Conservation (phyloP, 31 red algal species). For the Asparagopsis taxiformis region DNA sequence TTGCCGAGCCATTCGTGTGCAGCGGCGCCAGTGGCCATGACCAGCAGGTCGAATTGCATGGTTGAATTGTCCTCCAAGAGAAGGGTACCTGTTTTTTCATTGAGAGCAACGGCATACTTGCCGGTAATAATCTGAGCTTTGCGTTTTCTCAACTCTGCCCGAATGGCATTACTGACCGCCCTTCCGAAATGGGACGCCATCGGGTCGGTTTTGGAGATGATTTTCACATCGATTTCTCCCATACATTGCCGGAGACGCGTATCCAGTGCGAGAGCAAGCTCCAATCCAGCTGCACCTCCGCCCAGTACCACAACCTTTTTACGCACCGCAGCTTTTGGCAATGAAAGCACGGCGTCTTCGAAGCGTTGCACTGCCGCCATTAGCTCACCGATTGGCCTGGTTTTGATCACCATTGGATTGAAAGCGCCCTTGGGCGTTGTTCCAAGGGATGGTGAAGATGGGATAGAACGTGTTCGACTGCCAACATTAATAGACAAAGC, state of each 20-base stretch:
- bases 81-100: neutral
- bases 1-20: slow-evolving; percentile 34
- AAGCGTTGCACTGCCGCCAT: slow-evolving; percentile 12
- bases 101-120: neutral
- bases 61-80: slow-evolving; percentile 9
- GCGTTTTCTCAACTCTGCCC: slow-evolving; percentile 33
- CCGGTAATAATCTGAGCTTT: slow-evolving; percentile 11
- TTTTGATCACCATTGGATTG: slow-evolving; percentile 26
- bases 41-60: slow-evolving; percentile 55
- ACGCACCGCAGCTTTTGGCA: neutral
- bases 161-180: slow-evolving; percentile 16
- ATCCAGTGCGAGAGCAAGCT: slow-evolving; percentile 74
- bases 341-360: slow-evolving; percentile 14
- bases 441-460: neutral
- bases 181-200: slow-evolving; percentile 9
- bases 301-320: slow-evolving; percentile 63
- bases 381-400: slow-evolving; percentile 68
- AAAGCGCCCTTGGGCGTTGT: neutral
- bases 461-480: slow-evolving; percentile 12
- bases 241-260: slow-evolving; percentile 28
- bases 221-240: slow-evolving; percentile 5
- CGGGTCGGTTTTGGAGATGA: slow-evolving; percentile 5
- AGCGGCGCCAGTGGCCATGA: slow-evolving; percentile 88
- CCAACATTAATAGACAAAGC: slow-evolving; percentile 87
- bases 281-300: slow-evolving; percentile 86